Base-by-base conservation (phyloP, 257 asterid species). In the Petunia secreta region DNA sequence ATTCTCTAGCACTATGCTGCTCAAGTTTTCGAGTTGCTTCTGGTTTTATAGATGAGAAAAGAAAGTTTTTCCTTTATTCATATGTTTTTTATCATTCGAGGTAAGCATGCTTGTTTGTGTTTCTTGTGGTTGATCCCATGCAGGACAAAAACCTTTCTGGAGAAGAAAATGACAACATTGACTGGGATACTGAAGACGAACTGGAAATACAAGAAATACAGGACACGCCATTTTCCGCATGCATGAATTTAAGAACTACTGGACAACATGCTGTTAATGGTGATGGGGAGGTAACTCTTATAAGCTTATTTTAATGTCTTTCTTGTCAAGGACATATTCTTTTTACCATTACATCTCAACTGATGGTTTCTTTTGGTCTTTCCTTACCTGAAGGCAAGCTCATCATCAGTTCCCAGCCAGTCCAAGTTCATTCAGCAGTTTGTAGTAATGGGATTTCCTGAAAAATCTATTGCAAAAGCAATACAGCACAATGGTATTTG, bases 131-230 rank as follows among this genome's bases (percentile, higher is more conserved):
- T 34, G 34, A 48, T 50, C 62, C 34, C 46, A 1, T 80, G 75
- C 79, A 87, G 90, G 85, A 78, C 39, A 75, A 38, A 10, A 74
- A 75, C 52, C 63, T 40, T 36, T 78, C 81, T 54, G 87, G 78
- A 3, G 82, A 77, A 52, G 86, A 83, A 57, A 77, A 68, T 75
- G 87, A 80, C 58, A 78, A 4, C 67, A 25, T 87, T 58, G 86
- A 85, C 82, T 85, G 90, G 90, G 78, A 82, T 80, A 84, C 90
- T n/a, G 90, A 84, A 7, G 90, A 87, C 58, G 90, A 87, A 34
- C 25, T 80, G 3, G 90, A 87, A 65, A 82, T 87, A 48, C 81
- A 82, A 9, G 80, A 55, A 5, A 48, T 64, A 40, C 84, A 39
- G 62, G 77, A 50, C 0, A 8, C 46, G 5, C 34, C 62, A 73